phyloP scores from a whole-genome alignment of 257 asterid species.

The Solanum virginianum region DNA sequence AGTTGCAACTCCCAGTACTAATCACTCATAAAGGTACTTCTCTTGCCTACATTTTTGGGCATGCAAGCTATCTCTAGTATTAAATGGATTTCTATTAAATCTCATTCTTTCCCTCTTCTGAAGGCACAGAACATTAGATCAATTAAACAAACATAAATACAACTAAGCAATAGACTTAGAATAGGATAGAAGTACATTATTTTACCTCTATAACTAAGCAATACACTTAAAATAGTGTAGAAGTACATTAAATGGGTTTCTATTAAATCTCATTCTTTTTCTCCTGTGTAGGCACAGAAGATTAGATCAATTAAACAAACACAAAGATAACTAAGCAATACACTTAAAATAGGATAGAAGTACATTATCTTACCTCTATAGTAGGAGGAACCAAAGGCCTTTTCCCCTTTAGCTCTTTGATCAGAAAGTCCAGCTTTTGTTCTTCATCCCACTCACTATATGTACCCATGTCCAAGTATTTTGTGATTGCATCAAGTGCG shows the following conservation, averaged over 20 bases:
- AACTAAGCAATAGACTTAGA: neutral
- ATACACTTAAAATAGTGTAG: too few species aligned
- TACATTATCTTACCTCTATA: conserved; percentile 43
- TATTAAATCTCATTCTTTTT: neutral
- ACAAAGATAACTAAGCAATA: neutral
- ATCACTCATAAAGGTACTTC: neutral
- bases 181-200: neutral
- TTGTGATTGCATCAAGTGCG: conserved; percentile 84
- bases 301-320: neutral
- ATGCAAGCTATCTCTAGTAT: neutral
- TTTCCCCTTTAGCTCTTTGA: conserved; percentile 87
- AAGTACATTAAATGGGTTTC: neutral
- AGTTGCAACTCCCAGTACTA: neutral
- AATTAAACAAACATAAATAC: neutral
- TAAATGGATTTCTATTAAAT: neutral
- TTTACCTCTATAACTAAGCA: conserved; percentile 39
- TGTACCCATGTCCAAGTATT: conserved; percentile 78
- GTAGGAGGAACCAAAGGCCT: conserved; percentile 82
- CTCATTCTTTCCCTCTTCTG: neutral
- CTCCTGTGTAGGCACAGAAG: neutral
- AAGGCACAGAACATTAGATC: neutral
- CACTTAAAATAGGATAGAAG: neutral
- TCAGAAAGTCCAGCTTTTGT: conserved; percentile 70
- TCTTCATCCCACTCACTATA: conserved; percentile 96
- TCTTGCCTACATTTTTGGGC: neutral